Percentiles rank a stretch among this genome's conserved stretches.
Evolutionary conservation across 345 rosid species (phyloP).

Genomic region (Hibiscus tridactylites): DNA sequence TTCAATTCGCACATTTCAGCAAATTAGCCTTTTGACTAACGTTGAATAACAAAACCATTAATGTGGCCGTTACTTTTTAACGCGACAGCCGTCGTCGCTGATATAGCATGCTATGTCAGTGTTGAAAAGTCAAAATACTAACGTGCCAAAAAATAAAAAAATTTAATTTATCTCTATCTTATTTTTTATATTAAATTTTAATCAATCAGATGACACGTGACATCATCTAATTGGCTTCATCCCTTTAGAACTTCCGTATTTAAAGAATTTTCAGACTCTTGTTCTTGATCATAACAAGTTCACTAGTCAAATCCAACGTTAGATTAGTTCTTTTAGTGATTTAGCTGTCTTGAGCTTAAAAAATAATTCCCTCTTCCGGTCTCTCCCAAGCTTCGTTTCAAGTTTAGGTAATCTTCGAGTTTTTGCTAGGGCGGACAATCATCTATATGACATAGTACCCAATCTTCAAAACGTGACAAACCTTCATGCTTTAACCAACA

Average conservation of each 20-base stretch:
- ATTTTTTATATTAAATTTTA: no score
- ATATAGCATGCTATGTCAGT: no score
- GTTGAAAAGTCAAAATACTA: no score
- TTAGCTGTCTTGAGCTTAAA: constrained; percentile 46
- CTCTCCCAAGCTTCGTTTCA: constrained; percentile 32
- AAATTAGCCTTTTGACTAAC: no score
- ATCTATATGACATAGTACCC: constrained; percentile 44
- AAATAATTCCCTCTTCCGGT: constrained; percentile 43
- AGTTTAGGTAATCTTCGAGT: constrained; percentile 30
- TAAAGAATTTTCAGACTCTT: constrained; percentile 42
- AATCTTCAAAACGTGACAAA: constrained; percentile 34
- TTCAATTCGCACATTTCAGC: no score
- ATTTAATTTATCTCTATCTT: no score
- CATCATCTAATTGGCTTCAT: constrained; percentile 18
- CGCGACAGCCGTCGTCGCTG: no score
- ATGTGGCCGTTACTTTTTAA: no score
- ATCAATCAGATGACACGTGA: no score
- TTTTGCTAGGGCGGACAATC: constrained; percentile 32
- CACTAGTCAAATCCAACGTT: constrained; percentile 32
- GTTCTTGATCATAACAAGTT: constrained; percentile 41
- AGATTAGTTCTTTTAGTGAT: constrained; percentile 29
- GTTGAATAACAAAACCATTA: no score
- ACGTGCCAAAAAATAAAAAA: no score
- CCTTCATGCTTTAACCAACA: constrained; percentile 13
- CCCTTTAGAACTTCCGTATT: constrained; percentile 32